Conservation (phyloP, 2,329 filamentous ascomycete species). For the Nigrospora oryzae region DNA sequence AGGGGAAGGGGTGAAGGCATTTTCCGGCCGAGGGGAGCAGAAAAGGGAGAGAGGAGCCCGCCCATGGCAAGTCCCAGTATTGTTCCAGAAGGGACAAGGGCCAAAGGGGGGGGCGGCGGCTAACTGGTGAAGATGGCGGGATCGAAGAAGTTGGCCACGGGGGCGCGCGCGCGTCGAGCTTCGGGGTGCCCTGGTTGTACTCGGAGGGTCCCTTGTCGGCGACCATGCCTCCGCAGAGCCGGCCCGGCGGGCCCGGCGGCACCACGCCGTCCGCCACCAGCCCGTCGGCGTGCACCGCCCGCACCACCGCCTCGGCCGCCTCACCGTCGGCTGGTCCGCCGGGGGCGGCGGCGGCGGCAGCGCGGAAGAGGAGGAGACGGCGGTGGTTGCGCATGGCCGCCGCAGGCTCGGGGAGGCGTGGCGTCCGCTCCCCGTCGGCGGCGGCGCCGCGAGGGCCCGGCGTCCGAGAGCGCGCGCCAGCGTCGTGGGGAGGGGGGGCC, state of each 20-base stretch:
- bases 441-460: too few relatives aligned
- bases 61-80: too few relatives aligned
- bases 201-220: slow-evolving; percentile 51
- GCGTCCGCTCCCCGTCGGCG: too few relatives aligned
- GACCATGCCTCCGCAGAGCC: slow-evolving; percentile 50
- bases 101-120: not conserved
- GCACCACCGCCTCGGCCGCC: slow-evolving; percentile 38
- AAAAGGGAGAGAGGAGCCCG: not conserved
- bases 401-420: too few relatives aligned
- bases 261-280: slow-evolving; percentile 46
- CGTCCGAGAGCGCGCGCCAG: too few relatives aligned
- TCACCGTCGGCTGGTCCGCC: not conserved
- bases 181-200: slow-evolving; percentile 54
- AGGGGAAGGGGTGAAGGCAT: not conserved
- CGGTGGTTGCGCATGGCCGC: too few relatives aligned
- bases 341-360: too few relatives aligned
- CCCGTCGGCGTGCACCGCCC: slow-evolving; percentile 42
- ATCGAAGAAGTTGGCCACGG: slow-evolving; percentile 38
- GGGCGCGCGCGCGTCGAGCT: slow-evolving; percentile 53
- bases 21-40: not conserved
- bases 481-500: too few relatives aligned
- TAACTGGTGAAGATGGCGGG: slow-evolving; percentile 45
- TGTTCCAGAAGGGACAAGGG: not conserved
- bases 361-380: too few relatives aligned
- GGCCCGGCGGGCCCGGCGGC: slow-evolving; percentile 40